A percentile compares a stretch with the other conserved stretches of the same genome.
Conservation (phyloP, 805 yeast genomes). For the Candida krabiensis region DNA sequence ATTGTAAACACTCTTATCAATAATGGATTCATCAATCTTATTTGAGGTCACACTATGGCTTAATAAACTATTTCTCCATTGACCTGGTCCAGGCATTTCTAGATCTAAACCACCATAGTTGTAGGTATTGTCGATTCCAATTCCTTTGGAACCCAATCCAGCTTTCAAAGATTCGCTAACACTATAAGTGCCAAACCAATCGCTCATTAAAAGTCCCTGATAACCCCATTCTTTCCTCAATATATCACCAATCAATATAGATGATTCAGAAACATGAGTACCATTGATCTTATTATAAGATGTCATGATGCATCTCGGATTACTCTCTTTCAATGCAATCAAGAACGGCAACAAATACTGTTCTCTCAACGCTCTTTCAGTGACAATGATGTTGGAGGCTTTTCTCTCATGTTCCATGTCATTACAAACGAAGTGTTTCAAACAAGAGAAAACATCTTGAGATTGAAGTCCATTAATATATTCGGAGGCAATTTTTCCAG, state of each 20-base stretch:
- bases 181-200: constrained; percentile 44
- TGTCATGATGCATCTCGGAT: constrained; percentile 42
- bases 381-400: constrained; percentile 36
- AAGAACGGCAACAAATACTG: constrained; percentile 45
- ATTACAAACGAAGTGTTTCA: constrained; percentile 45
- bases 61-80: constrained; percentile 1
- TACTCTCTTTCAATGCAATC: constrained; percentile 38
- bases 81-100: constrained; percentile 46
- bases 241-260: constrained; percentile 34
- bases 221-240: constrained; percentile 42
- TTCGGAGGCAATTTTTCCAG: constrained; percentile 31
- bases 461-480: constrained; percentile 41
- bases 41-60: constrained; percentile 1
- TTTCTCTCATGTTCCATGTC: constrained; percentile 42
- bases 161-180: constrained; percentile 39
- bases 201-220: constrained; percentile 41
- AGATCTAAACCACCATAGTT: constrained; percentile 41
- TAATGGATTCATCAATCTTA: constrained; percentile 5
- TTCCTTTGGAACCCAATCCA: constrained; percentile 33
- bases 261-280: constrained; percentile 39
- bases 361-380: constrained; percentile 46
- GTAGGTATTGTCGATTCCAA: neutral
- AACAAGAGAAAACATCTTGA: constrained; percentile 38
- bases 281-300: constrained; percentile 45
- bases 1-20: constrained; percentile 46